Evolutionary conservation across 345 rosid species (phyloP), one percentile per base, ranked within the genome.

Genomic region (Psidium friedrichsthalianum): DNA sequence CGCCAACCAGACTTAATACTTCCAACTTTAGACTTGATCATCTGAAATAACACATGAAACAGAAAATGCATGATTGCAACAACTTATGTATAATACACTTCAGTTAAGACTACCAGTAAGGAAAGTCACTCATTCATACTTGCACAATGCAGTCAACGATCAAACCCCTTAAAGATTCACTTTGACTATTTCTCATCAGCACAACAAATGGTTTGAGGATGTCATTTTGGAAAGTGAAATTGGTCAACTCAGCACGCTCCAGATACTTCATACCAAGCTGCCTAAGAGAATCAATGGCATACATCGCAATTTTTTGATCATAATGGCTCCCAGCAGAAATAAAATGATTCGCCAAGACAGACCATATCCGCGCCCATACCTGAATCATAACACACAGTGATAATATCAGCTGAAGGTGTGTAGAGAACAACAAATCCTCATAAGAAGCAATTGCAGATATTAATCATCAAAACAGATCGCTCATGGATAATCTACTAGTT

Each of bases 301-400:
- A 95, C 98, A 94, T 96, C 6, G 98, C 94, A 91, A 96, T 93
- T 92, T 96, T 96, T 92, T 94, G 94, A 89, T 96, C 98, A 82
- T 83, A 95, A 90, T 96, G 98, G 89, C 98, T 96, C 82, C 98
- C 98, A 61, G 98, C 98, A 88, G 95, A 88, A 87, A 96, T 94
- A 87, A 96, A 96, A 95, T 96, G 98, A 87, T 94, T 94, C 82
- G 98, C 98, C 85, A 96, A 90, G 88, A 96, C 97, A 87, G 90
- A 92, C 98, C 98, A 96, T 86, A 96, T 96, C 92, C 94, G 91
- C 86, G 98, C 98, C 98, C 98, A 96, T 78, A 96, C 98, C 98
- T 96, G 92, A 84, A 87, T 55, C 76, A 78, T 49, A 81, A 81
- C 59, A 82, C 2, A 47, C 80, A 36, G 18, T 69, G 40, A 18